Evolutionary conservation across 495 filamentous ascomycete species (phyloP), one percentile per base, ranked within the genome.

Genomic region (Hypoxylon fragiforme): DNA sequence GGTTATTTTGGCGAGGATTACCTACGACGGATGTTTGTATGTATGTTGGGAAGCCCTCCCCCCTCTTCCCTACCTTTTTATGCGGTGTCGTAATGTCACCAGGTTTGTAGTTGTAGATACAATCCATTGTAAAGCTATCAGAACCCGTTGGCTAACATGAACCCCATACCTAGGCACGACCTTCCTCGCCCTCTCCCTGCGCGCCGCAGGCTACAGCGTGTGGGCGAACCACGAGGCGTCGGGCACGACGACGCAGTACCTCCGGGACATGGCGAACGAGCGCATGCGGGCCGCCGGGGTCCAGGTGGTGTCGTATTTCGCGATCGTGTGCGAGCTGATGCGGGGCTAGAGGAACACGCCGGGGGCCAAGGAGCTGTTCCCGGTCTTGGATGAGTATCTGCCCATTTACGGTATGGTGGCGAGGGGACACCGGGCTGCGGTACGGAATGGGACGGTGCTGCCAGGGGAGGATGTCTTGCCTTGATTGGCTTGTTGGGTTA

Each of bases 181-280:
- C 3, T 91, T 91, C 75, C 72, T 89, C 18, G 85, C 88, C 0
- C 78, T 90, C 31, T 88, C 85, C 0, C 80, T 91, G 2, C 72
- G 83, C 26, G 78, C 81, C 11, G 88, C 81, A 18, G 88, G 88
- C 19, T 92, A 89, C 66, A 78, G 80, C n/a, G 88, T 92, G 38
- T 90, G 77, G 63, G 87, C 86, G 60, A 90, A 89, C 71, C 78
- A 84, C 36, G 87, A 92, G 51, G 87, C 85, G 2, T 82, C 77
- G 7, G 87, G 87, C 2, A 70, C 63, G 3, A 60, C 55, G 0
- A 61, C 51, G 3, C 18, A 40, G 7, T 38, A 71, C 28, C 62
- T 73, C 45, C 65, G 70, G 16, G 78, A 81, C 30, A 77, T 83
- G 39, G 74, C 82, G 7, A 90, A 91, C 63, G 69, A 76, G 18